Evolutionary conservation across 352 stramenopile species (phyloP), one percentile per base, ranked within the genome.

Genomic region (Globisporangium canariense): DNA sequence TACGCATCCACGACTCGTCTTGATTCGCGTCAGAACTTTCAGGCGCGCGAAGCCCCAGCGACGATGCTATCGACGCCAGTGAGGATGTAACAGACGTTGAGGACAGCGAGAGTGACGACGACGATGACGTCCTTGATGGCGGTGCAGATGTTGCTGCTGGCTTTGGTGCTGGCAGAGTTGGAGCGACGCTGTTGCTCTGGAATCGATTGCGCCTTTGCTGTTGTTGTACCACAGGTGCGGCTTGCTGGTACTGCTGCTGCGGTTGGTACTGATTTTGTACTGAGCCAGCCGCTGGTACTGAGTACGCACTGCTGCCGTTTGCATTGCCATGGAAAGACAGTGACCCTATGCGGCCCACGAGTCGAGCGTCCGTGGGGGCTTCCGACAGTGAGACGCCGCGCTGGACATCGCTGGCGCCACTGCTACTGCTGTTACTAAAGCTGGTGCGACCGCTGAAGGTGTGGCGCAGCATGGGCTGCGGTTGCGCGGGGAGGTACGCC

Each of bases 401-500:
- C 58, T 14, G 58, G 49, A 55, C 32, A 34, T 57, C 51, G 32
- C 34, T 74, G 58, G 25, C 25, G 25, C 25, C 25, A 28, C 11
- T 57, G 25, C 11, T 58, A 38, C 28, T 74, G 55, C 11, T 57
- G 30, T 9, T 58, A 20, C 34, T 70, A 49, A 50, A 67, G 62
- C 47, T 66, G 51, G 4, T 55, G 25, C 16, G 51, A 40, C 61
- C 30, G 60, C 63, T 72, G 60, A 47, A 34, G 60, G 30, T 67
- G 43, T 22, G 56, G 34, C 30, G 76, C 69, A 62, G 58, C 5
- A 13, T 6, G 20, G 14, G 34, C 40, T 59, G 70, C 60, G 13
- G 40, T 34, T 59, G 70, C 60, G 68, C 47, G 1, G 81, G 81
- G 36, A 90, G 54, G 64, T 90, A 90, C 57, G 66, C 77, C 52